Percentiles rank a stretch among this genome's conserved stretches.
Conservation (phyloP, 495 filamentous ascomycete species). For the Penicillium samsonianum region DNA sequence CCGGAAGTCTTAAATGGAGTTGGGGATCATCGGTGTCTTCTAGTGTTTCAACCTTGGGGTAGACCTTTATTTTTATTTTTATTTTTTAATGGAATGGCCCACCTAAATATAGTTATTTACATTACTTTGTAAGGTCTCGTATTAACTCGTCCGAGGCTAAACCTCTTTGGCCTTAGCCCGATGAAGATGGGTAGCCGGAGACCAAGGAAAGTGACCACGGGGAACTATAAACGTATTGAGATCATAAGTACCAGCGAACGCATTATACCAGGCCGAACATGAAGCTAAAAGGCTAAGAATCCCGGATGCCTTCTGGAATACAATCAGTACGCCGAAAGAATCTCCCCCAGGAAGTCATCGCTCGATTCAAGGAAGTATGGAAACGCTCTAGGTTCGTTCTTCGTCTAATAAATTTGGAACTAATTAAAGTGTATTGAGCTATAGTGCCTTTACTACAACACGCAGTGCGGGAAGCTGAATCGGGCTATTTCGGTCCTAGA, state of each 20-base stretch:
- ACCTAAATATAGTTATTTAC: too few species aligned
- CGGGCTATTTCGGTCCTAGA: neutral
- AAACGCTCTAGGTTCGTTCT: neutral
- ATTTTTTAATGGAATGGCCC: too few species aligned
- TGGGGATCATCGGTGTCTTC: too few species aligned
- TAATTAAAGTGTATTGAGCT: neutral
- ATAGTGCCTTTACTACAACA: constrained; percentile 2
- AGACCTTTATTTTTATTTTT: too few species aligned
- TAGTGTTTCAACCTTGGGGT: too few species aligned
- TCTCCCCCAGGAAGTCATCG: neutral
- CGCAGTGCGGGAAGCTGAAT: neutral
- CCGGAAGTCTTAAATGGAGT: too few species aligned
- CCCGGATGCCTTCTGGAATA: constrained; percentile 72
- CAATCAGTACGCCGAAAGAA: neutral
- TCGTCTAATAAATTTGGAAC: neutral
- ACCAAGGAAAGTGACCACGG: constrained; percentile 86
- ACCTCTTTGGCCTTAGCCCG: constrained; percentile 20
- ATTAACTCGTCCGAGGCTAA: constrained; percentile 1
- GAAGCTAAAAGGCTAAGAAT: constrained; percentile 77
- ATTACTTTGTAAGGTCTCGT: too few species aligned
- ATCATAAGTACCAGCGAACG: constrained; percentile 81
- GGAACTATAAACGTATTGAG: constrained; percentile 77
- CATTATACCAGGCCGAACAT: constrained; percentile 87
- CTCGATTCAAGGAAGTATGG: neutral
- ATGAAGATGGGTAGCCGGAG: constrained; percentile 18